These are phyloP conservation scores for Calcarisporium arbuscula DNA, from an alignment of 2,329 filamentous ascomycete species.

Conservation along the genomic window DNA sequence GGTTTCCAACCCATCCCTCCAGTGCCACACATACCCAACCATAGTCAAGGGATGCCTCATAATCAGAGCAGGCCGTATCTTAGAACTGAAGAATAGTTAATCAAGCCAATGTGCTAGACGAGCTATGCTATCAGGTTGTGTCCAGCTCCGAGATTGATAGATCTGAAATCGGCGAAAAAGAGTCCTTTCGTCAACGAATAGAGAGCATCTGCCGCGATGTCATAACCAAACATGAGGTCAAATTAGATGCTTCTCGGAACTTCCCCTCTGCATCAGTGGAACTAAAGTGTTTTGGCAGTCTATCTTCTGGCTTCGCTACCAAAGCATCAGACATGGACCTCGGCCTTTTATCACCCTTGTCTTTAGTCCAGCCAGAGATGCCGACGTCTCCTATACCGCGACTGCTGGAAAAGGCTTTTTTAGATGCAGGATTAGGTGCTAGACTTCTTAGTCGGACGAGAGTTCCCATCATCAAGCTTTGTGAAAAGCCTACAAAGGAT, in stretches of 20 bases:
- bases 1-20: too few species aligned
- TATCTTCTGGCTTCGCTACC: conserved; percentile 79
- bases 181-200: conserved; percentile 59
- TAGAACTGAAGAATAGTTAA: conserved; percentile 39
- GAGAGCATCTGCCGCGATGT: conserved; percentile 58
- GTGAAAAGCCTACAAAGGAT: conserved; percentile 58
- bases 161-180: conserved; percentile 62
- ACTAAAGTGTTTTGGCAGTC: conserved; percentile 73
- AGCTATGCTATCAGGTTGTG: conserved; percentile 38
- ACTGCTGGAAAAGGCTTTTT: conserved; percentile 66
- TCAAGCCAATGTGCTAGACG: conserved; percentile 44
- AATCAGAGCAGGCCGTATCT: conserved; percentile 26
- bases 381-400: conserved; percentile 61
- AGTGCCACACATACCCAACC: conserved; percentile 8
- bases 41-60: conserved; percentile 13
- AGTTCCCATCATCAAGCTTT: conserved; percentile 84
- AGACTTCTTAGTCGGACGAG: conserved; percentile 71
- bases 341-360: conserved; percentile 62
- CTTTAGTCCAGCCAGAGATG: conserved; percentile 45
- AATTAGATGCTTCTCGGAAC: conserved; percentile 29
- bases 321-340: conserved; percentile 90
- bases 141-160: conserved; percentile 55
- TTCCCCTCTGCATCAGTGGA: conserved; percentile 54
- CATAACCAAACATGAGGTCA: conserved; percentile 45
- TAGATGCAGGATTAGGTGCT: conserved; percentile 67